phyloP scores from a whole-genome alignment of 805 yeast genomes.

The Allodekkera sacchari region DNA sequence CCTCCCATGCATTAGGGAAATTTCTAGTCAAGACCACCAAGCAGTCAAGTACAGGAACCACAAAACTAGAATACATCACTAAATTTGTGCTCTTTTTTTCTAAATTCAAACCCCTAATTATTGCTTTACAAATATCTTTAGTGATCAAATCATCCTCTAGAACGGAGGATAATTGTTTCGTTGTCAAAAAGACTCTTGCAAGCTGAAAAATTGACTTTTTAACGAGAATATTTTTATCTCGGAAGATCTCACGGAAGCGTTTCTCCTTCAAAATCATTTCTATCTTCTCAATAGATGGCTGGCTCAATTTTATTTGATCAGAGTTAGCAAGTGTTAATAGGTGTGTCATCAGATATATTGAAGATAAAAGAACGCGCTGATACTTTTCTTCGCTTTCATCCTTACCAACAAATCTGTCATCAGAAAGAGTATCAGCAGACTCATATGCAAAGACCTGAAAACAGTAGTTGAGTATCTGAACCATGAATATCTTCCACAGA shows the following conservation, averaged over 20 bases:
- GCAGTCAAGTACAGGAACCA: constrained; percentile 42
- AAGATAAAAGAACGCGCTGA: constrained; percentile 43
- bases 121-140: constrained; percentile 35
- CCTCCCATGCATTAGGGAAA: constrained; percentile 44
- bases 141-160: constrained; percentile 23
- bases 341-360: constrained; percentile 38
- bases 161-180: constrained; percentile 9
- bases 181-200: constrained; percentile 22
- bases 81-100: constrained; percentile 22
- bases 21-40: constrained; percentile 35
- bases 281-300: constrained; percentile 5
- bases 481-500: constrained; percentile 52
- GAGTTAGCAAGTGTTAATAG: too few species aligned
- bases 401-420: constrained; percentile 57
- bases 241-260: constrained; percentile 35
- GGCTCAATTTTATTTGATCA: constrained; percentile 6
- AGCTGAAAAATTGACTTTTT: constrained; percentile 34
- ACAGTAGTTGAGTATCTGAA: constrained; percentile 47
- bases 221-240: constrained; percentile 31
- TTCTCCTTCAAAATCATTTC: constrained; percentile 28
- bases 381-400: constrained; percentile 64
- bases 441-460: constrained; percentile 48
- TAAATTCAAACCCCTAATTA: constrained; percentile 35
- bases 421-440: constrained; percentile 57
- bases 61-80: constrained; percentile 35